Percentiles rank a stretch among this genome's conserved stretches.
These are phyloP conservation scores for Abortiporus biennis DNA, from an alignment of 1,284 basidiomycete species.

Conservation along the genomic window DNA sequence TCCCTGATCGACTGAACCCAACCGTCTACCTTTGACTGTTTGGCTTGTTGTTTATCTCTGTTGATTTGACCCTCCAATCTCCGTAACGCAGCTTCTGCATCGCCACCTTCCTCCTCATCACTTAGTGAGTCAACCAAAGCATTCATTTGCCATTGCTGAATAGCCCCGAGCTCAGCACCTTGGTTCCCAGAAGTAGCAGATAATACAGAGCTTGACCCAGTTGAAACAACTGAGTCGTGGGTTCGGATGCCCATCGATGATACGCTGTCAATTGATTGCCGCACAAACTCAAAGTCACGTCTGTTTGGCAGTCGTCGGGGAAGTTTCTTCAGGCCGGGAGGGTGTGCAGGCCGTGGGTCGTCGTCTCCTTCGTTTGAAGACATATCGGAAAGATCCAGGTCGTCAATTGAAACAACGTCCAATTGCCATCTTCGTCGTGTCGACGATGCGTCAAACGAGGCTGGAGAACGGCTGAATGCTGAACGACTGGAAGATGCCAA, in stretches of 20 bases:
- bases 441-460: background rate
- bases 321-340: constrained; percentile 50
- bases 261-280: constrained; percentile 58
- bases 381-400: constrained; percentile 66
- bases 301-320: constrained; percentile 59
- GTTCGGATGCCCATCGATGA: constrained; percentile 71
- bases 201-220: constrained; percentile 32
- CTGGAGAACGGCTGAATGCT: background rate
- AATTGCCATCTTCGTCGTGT: constrained; percentile 37
- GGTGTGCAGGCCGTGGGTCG: constrained; percentile 20
- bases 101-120: constrained; percentile 69
- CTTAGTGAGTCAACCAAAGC: constrained; percentile 72
- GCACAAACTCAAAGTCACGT: constrained; percentile 73
- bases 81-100: constrained; percentile 73
- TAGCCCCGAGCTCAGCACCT: constrained; percentile 40
- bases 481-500: background rate
- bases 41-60: constrained; percentile 58
- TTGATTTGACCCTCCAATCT: constrained; percentile 82
- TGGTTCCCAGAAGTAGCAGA: constrained; percentile 36
- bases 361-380: constrained; percentile 42
- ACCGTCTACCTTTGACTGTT: constrained; percentile 70
- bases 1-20: constrained; percentile 74
- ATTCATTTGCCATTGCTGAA: constrained; percentile 76
- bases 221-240: constrained; percentile 45
- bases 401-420: constrained; percentile 70